Conservation (phyloP, 345 rosid genomes). For the Syzygium grande region DNA sequence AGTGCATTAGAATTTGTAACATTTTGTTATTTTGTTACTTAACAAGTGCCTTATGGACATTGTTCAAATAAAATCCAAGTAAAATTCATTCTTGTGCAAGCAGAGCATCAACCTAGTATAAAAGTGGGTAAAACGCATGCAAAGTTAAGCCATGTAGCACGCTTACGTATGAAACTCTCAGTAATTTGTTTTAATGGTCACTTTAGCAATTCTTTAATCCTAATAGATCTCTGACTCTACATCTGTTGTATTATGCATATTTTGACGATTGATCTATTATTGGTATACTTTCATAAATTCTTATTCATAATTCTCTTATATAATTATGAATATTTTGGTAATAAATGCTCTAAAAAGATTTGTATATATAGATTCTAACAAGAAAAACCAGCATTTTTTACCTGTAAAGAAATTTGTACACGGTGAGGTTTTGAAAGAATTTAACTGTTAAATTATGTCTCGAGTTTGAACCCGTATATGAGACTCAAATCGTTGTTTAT, state of each 20-base stretch:
- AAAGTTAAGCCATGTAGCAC: not conserved
- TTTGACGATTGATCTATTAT: not conserved
- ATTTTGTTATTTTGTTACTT: not conserved
- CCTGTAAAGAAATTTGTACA: not conserved
- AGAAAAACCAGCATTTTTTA: not conserved
- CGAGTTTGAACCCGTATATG: too few relatives aligned
- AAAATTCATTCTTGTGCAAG: not conserved
- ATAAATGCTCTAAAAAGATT: not conserved
- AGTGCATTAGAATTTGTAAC: not conserved
- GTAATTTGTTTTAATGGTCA: not conserved
- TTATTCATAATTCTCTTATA: not conserved
- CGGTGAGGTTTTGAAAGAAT: not conserved
- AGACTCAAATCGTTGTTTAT: too few relatives aligned
- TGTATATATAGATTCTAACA: not conserved
- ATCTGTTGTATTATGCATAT: not conserved
- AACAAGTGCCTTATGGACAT: not conserved
- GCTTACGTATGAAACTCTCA: fast-evolving
- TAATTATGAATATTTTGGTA: not conserved
- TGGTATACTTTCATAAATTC: not conserved
- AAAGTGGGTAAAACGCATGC: too few relatives aligned
- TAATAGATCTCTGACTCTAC: not conserved
- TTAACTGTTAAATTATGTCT: too few relatives aligned
- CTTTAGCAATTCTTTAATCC: not conserved
- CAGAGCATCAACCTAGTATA: not conserved
- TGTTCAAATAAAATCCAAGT: not conserved